These are phyloP conservation scores for Saccharomycopsis oosterbeekiorum DNA, from an alignment of 805 yeast genomes.

Conservation along the genomic window DNA sequence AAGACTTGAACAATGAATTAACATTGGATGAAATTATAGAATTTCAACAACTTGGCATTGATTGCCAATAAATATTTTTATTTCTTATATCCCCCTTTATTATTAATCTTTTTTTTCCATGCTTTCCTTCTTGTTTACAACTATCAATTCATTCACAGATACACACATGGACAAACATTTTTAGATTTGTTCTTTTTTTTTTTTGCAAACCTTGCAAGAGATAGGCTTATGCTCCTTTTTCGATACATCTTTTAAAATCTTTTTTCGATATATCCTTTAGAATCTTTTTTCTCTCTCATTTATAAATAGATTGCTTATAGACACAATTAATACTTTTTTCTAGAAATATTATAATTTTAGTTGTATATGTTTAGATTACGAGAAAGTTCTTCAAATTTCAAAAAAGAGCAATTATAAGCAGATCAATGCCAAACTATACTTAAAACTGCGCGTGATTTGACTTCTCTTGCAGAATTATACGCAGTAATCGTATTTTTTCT, in stretches of 20 bases:
- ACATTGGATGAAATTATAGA: conserved; percentile 16
- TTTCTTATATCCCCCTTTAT: neutral
- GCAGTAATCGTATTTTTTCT: neutral
- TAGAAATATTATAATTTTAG: no score
- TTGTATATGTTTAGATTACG: neutral
- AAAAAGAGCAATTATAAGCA: neutral
- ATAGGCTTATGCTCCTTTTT: neutral
- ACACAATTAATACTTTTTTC: neutral
- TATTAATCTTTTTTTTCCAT: neutral
- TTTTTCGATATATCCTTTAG: neutral
- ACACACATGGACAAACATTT: neutral
- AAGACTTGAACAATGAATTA: conserved; percentile 8
- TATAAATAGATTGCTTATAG: neutral
- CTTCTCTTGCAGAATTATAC: neutral
- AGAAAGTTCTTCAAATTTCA: neutral
- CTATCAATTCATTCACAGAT: neutral
- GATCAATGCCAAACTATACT: neutral
- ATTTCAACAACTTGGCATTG: conserved; percentile 13
- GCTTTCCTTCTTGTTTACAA: neutral
- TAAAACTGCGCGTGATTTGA: neutral
- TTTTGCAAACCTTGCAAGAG: neutral
- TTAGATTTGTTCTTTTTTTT: neutral
- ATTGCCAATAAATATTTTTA: neutral
- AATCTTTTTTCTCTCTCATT: neutral
- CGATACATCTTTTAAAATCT: no score